phyloP scores from a whole-genome alignment of 768 basidiomycete species.

The Amanita pseudoporphyria region DNA sequence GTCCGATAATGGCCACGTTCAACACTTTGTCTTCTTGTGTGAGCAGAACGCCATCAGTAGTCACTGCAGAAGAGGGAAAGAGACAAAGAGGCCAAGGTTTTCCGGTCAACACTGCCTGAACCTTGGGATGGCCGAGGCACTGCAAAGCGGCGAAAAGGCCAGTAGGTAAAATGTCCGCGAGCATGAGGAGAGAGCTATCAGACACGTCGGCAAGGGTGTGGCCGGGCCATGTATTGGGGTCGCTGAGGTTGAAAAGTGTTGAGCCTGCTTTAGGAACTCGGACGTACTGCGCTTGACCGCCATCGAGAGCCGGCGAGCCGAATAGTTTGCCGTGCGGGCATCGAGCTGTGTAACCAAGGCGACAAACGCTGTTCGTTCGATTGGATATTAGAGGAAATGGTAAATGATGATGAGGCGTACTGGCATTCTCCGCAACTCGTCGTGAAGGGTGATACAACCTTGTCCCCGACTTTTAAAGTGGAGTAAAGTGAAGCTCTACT shows the following conservation, averaged over 20 bases:
- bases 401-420: slow-evolving; percentile 18
- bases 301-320: slow-evolving; percentile 55
- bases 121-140: slow-evolving; percentile 64
- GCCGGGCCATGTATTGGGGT: slow-evolving; percentile 37
- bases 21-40: slow-evolving; percentile 39
- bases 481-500: slow-evolving; percentile 56
- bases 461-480: slow-evolving; percentile 59
- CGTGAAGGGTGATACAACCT: slow-evolving; percentile 74
- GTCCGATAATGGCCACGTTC: slow-evolving; percentile 59
- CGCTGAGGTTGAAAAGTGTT: slow-evolving; percentile 56
- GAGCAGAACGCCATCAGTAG: slow-evolving; percentile 19
- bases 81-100: slow-evolving; percentile 49
- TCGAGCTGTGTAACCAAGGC: slow-evolving; percentile 62
- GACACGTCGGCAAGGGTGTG: slow-evolving; percentile 24
- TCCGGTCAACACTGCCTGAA: slow-evolving; percentile 48
- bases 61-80: slow-evolving; percentile 11
- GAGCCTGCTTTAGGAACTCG: slow-evolving; percentile 76
- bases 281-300: slow-evolving; percentile 74
- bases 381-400: background rate
- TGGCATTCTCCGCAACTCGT: slow-evolving; percentile 81
- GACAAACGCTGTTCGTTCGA: slow-evolving; percentile 43
- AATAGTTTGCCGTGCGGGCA: slow-evolving; percentile 55
- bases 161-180: slow-evolving; percentile 75
- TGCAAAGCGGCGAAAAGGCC: slow-evolving; percentile 71
- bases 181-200: slow-evolving; percentile 59